Base-by-base conservation (phyloP, 192 early-diverging fungal species). In the Backusella macrospora region DNA sequence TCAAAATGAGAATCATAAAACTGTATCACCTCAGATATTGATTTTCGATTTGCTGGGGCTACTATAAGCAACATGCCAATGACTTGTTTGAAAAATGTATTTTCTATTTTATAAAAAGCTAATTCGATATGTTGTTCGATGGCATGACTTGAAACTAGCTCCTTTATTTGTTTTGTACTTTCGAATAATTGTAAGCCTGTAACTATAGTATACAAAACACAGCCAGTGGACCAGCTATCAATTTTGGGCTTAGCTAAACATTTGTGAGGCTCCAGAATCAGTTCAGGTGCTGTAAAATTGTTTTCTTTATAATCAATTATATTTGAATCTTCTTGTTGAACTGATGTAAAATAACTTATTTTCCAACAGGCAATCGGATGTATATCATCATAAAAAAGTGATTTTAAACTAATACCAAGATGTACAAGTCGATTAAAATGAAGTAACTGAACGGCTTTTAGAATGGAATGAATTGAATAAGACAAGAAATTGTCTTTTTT, bases 371-470 rank as follows among this genome's bases (percentile, higher is more conserved):
- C 26, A 3, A 21, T 45, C 21, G 16, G 18, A 0, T 43, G 45
- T 29, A 9, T 43, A 46, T 68, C 43, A 68, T 68, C 67, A 34
- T 47, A 68, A 47, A 45, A 68, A n/a, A 68, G 34, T 8, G 13
- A 0, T 29, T 16, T 68, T 5, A 47, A 16, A 3, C 29, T 8
- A 6, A 68, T 68, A 23, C 23, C 23, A 3, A 68, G 26, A 29
- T 68, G 67, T 23, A 68, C 67, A 47, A 68, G 44, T n/a, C 18
- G 10, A 47, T 45, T 21, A 12, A 9, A 4, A 13, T 68, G 26
- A 8, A 68, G 15, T 16, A 45, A 4, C 12, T 68, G 43, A 1
- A 68, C 67, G 3, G 39, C 21, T 68, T 68, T 68, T 14, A 68
- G 43, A 21, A 68, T 26, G 13, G 67, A 39, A 23, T 68, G 34